Percentiles rank a stretch among this genome's conserved stretches.
These are phyloP conservation scores for Lolium multiflorum DNA, from an alignment of 176 grass and related monocot genomes.

Conservation along the genomic window DNA sequence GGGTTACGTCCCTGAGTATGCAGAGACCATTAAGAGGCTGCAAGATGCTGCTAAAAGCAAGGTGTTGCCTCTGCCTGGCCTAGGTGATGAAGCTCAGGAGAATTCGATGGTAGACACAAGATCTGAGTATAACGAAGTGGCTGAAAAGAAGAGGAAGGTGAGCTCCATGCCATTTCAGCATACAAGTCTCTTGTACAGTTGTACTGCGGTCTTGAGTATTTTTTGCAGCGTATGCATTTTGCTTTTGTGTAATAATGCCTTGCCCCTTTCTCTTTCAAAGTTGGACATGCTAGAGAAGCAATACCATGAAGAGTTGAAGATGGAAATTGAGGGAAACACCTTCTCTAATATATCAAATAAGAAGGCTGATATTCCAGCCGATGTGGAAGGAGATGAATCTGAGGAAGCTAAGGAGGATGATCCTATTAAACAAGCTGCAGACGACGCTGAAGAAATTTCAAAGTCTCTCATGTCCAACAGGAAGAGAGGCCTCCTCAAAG, in stretches of 20 bases:
- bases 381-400: conserved; percentile 46
- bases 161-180: conserved; percentile 23
- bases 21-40: conserved; percentile 79
- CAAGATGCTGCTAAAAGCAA: conserved; percentile 75
- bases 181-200: neutral
- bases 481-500: conserved; percentile 65
- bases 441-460: conserved; percentile 42
- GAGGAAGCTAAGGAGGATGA: conserved; percentile 17
- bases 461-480: conserved; percentile 73
- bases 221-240: neutral
- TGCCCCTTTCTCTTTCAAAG: conserved; percentile 48
- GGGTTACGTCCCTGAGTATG: conserved; percentile 95
- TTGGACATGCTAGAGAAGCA: conserved; percentile 83
- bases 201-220: neutral
- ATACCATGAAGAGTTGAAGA: conserved; percentile 91
- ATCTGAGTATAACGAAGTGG: conserved; percentile 65
- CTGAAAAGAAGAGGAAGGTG: conserved; percentile 81
- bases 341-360: conserved; percentile 69
- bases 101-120: conserved; percentile 63
- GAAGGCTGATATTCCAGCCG: conserved; percentile 49
- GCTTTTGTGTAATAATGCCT: neutral
- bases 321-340: conserved; percentile 66
- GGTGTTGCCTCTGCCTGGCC: conserved; percentile 88
- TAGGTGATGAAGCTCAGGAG: conserved; percentile 71
- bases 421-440: conserved; percentile 48